Percentiles rank a stretch among this genome's conserved stretches.
These are phyloP conservation scores for Diplodia seriata DNA, from an alignment of 2,329 filamentous ascomycete species.

Conservation along the genomic window DNA sequence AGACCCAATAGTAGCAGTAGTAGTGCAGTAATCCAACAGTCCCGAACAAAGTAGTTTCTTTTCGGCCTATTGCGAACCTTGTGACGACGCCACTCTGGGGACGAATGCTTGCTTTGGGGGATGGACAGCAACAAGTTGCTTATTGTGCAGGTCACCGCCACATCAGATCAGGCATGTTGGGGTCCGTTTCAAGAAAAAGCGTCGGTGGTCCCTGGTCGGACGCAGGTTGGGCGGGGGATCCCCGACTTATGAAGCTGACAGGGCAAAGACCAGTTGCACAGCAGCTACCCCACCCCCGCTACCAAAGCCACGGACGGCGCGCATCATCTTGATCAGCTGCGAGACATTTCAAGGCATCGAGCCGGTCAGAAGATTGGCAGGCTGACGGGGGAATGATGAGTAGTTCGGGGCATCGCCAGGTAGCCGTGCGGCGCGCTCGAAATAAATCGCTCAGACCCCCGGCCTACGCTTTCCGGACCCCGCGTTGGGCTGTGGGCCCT, in stretches of 20 bases:
- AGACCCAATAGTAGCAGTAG: too few species aligned
- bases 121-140: neutral
- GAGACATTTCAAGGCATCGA: neutral
- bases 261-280: neutral
- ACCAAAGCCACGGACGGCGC: neutral
- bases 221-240: neutral
- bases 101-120: neutral
- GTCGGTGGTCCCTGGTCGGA: slow-evolving; percentile 10
- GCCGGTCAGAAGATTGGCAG: neutral
- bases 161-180: neutral
- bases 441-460: neutral
- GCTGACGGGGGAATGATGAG: too few species aligned
- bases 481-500: neutral
- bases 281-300: neutral
- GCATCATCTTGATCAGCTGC: neutral
- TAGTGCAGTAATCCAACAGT: too few species aligned
- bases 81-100: too few species aligned
- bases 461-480: neutral
- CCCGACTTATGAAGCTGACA: neutral
- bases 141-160: neutral
- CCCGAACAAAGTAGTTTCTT: too few species aligned
- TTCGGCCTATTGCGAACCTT: too few species aligned
- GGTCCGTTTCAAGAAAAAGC: too few species aligned
- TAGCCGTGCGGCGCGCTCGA: neutral
- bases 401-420: neutral